Percentiles rank a stretch among this genome's conserved stretches.
Evolutionary conservation across 129 eudicot genomes (phyloP).

Genomic region (Arctium minus): DNA sequence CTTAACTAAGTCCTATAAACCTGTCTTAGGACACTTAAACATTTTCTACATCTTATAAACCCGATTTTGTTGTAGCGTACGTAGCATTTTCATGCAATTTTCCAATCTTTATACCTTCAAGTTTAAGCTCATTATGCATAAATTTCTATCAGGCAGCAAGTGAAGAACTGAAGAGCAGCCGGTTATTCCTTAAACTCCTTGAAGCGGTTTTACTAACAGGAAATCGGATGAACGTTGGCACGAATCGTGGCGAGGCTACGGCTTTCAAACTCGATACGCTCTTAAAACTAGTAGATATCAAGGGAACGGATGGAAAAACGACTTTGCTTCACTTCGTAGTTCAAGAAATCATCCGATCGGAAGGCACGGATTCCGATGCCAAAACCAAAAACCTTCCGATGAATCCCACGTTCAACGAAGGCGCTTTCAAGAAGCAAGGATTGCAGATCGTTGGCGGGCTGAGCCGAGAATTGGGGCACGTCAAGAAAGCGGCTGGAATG

Average conservation of each 20-base stretch:
- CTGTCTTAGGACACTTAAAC: too few relatives aligned
- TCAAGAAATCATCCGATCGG: constrained; percentile 89
- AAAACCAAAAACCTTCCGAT: constrained; percentile 20
- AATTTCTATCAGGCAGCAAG: constrained; percentile 62
- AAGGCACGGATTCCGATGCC: constrained; percentile 41
- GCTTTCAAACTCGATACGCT: constrained; percentile 91
- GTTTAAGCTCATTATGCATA: constrained; percentile 9
- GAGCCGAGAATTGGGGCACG: constrained; percentile 68
- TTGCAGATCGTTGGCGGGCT: constrained; percentile 70
- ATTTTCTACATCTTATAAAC: neutral
- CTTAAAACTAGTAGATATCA: constrained; percentile 73
- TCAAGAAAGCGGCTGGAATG: constrained; percentile 92
- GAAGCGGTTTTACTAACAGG: constrained; percentile 94
- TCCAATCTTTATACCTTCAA: too few relatives aligned
- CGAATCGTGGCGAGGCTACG: constrained; percentile 88
- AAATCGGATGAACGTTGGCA: constrained; percentile 94
- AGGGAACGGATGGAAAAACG: constrained; percentile 94
- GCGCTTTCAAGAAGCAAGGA: constrained; percentile 77
- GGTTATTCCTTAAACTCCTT: constrained; percentile 87
- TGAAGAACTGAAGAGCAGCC: constrained; percentile 74
- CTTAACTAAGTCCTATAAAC: neutral
- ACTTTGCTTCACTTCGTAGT: constrained; percentile 95
- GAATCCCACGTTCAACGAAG: constrained; percentile 46
- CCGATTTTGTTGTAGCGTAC: neutral
- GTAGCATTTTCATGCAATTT: neutral